Percentiles rank a stretch among this genome's conserved stretches.
Conservation (phyloP, 495 filamentous ascomycete genomes). For the Penicillium dipodomyicola region DNA sequence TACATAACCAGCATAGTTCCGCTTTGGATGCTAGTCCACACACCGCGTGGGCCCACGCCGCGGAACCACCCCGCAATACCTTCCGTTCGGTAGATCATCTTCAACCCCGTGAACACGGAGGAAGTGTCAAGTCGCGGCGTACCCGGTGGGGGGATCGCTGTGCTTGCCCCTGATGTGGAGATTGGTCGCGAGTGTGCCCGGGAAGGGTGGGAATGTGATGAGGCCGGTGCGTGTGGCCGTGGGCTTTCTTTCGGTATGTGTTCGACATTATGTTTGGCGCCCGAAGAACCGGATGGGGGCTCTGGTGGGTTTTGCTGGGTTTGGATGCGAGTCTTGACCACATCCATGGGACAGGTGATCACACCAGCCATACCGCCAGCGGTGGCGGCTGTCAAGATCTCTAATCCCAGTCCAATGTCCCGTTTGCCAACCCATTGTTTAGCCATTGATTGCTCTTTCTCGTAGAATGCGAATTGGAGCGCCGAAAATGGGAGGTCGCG, state of each 20-base stretch:
- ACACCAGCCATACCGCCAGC: slow-evolving; percentile 93
- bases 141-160: slow-evolving; percentile 69
- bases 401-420: slow-evolving; percentile 80
- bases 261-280: slow-evolving; percentile 26
- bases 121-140: slow-evolving; percentile 79
- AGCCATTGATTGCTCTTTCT: slow-evolving; percentile 82
- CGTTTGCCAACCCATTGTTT: slow-evolving; percentile 66
- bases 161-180: slow-evolving; percentile 81
- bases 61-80: slow-evolving; percentile 89
- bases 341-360: slow-evolving; percentile 92
- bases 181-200: slow-evolving; percentile 57
- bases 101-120: slow-evolving; percentile 80
- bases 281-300: slow-evolving; percentile 18
- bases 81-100: slow-evolving; percentile 83
- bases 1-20: slow-evolving; percentile 97
- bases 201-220: slow-evolving; percentile 29
- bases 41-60: slow-evolving; percentile 85
- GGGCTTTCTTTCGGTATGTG: slow-evolving; percentile 38
- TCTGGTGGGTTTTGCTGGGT: slow-evolving; percentile 70
- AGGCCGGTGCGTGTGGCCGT: slow-evolving; percentile 30
- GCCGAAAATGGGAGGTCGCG: slow-evolving; percentile 95
- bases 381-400: slow-evolving; percentile 85
- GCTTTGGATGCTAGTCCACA: slow-evolving; percentile 98
- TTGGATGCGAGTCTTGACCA: slow-evolving; percentile 97
- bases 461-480: slow-evolving; percentile 96